These are phyloP conservation scores for Bremia lactucae DNA, from an alignment of 352 stramenopile genomes.

Conservation along the genomic window DNA sequence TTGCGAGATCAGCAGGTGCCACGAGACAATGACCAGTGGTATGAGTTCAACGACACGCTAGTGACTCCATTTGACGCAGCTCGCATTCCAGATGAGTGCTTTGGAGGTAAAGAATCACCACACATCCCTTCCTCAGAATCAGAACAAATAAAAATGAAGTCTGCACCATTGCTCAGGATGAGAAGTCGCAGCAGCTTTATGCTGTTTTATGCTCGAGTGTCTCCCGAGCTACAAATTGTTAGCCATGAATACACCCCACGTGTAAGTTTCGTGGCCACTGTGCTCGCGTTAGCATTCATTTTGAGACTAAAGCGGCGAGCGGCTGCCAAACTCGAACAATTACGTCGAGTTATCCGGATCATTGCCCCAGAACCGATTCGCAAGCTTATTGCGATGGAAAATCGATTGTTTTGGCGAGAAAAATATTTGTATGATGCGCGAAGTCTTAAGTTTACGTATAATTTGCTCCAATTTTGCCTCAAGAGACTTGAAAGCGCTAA, in stretches of 20 bases:
- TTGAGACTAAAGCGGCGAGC: slow-evolving; percentile 24
- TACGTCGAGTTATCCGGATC: slow-evolving; percentile 37
- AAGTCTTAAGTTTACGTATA: slow-evolving; percentile 73
- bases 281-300: slow-evolving; percentile 32
- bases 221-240: slow-evolving; percentile 27
- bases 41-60: slow-evolving; percentile 84
- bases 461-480: slow-evolving; percentile 55
- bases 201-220: slow-evolving; percentile 68
- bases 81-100: slow-evolving; percentile 68
- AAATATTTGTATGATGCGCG: slow-evolving; percentile 70
- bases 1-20: slow-evolving; percentile 48
- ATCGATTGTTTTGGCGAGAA: slow-evolving; percentile 80
- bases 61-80: slow-evolving; percentile 64
- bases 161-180: slow-evolving; percentile 28
- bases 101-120: slow-evolving; percentile 36
- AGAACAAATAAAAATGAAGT: slow-evolving; percentile 7
- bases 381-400: slow-evolving; percentile 68
- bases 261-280: slow-evolving; percentile 14
- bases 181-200: slow-evolving; percentile 85
- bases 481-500: slow-evolving; percentile 28
- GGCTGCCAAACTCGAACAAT: slow-evolving; percentile 23
- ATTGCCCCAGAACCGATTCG: slow-evolving; percentile 67
- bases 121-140: slow-evolving; percentile 9
- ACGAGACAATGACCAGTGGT: slow-evolving; percentile 43
- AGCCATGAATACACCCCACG: slow-evolving; percentile 11